Conservation (phyloP, 75 land plant genomes). For the Pseudotsuga menziesii region DNA sequence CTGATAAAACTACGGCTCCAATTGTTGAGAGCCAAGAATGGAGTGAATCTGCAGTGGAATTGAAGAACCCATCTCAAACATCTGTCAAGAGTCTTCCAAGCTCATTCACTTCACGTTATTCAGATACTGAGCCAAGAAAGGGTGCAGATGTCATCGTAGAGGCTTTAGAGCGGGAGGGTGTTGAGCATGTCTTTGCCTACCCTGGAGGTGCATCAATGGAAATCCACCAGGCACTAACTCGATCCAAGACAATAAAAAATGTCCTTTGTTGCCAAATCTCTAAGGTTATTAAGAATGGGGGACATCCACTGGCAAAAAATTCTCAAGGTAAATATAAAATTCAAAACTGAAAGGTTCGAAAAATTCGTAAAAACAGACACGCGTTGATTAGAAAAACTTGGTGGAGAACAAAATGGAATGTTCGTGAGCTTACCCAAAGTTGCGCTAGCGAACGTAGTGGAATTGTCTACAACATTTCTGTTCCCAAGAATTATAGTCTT, state of each 20-base stretch:
- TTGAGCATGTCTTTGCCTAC: conserved; percentile 76
- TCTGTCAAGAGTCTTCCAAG: neutral
- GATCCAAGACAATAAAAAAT: conserved; percentile 59
- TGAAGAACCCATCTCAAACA: conserved; percentile 70
- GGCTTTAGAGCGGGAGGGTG: conserved; percentile 89
- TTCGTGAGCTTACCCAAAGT: conserved; percentile 77
- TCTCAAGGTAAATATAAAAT: no score
- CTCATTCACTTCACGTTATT: conserved; percentile 19
- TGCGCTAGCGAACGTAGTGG: conserved; percentile 42
- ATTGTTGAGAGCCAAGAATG: no score
- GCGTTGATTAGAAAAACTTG: no score
- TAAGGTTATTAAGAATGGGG: no score
- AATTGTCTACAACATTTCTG: conserved; percentile 26
- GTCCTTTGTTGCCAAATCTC: conserved; percentile 82
- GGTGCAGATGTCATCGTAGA: conserved; percentile 88
- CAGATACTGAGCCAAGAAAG: conserved; percentile 70
- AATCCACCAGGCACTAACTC: conserved; percentile 72
- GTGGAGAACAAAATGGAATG: no score
- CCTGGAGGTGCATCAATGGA: conserved; percentile 97
- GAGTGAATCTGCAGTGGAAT: conserved; percentile 44
- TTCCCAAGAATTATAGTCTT: conserved; percentile 42
- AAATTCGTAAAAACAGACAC: no score
- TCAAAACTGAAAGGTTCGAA: no score
- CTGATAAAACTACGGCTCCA: no score
- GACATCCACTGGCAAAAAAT: no score